Evolutionary conservation across 495 filamentous ascomycete genomes (phyloP), one percentile per base, ranked within the genome.

Genomic region (Pyrenula aspistea): DNA sequence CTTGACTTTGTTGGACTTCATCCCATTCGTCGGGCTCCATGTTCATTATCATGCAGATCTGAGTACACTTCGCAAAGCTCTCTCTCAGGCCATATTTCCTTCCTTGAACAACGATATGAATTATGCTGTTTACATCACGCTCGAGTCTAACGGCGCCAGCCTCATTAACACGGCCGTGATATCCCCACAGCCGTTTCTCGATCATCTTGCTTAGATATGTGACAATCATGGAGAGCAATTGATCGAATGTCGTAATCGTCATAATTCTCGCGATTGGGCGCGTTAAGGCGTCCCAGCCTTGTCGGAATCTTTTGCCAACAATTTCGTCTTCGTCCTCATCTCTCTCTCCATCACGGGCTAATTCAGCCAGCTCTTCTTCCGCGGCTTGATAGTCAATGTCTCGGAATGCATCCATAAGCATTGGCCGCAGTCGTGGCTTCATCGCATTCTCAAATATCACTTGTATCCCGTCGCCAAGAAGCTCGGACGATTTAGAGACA

Each of bases 21-120:
- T 91, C 89, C 89, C 91, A 96, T 70, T 98, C 94, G 56, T 98
- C 93, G 19, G 94, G 91, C 67, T 98, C 93, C 91, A 96, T 95
- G 58, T 91, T 91, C 64, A 95, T 88, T 2, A 95, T 80, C 71
- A 96, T 78, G 52, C 85, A 82, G 59, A 97, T 87, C 77, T 98
- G 91, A 59, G 81, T 76, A 56, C 88, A 88, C 59, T 82, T 81
- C 53, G 77, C 78, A 74, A 98, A 96, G 12, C 80, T 65, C 64
- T 96, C 91, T 12, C 91, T 73, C 51, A 95, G 79, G 1, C 81
- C 80, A 67, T 96, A 98, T 62, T 82, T 79, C 49, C 73, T 63
- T 1, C 66, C 71, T 57, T 80, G 81, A 8, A 89, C 84, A 1
- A 94, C 86, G 2, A 84, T 81, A 23, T 77, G 81, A 11, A 93